Conservation (phyloP, 2,329 filamentous ascomycete genomes). For the Xylaria digitata region DNA sequence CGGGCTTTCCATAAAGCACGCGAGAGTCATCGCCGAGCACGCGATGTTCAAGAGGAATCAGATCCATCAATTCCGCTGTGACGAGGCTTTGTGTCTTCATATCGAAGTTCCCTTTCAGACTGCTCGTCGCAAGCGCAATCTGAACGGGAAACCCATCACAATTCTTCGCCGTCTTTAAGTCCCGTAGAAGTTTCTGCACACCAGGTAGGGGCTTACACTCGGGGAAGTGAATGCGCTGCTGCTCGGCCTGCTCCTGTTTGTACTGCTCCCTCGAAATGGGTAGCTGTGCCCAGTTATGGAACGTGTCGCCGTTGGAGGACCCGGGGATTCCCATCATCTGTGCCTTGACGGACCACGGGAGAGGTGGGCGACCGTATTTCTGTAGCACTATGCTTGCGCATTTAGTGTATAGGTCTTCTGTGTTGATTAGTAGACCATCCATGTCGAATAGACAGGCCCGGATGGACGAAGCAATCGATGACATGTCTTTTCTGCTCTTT, state of each 20-base stretch:
- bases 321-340: constrained; percentile 74
- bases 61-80: constrained; percentile 46
- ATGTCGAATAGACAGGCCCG: constrained; percentile 83
- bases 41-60: constrained; percentile 64
- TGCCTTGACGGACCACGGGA: constrained; percentile 80
- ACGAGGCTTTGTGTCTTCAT: constrained; percentile 64
- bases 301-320: constrained; percentile 43
- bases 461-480: constrained; percentile 59
- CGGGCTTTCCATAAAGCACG: constrained; percentile 74
- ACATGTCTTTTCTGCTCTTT: background rate
- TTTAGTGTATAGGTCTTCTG: constrained; percentile 76
- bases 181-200: constrained; percentile 65
- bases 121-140: constrained; percentile 75
- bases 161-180: constrained; percentile 51
- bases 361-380: constrained; percentile 67
- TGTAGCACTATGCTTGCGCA: constrained; percentile 74
- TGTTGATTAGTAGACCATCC: constrained; percentile 81
- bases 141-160: constrained; percentile 49
- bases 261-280: constrained; percentile 73
- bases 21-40: constrained; percentile 75
- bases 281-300: constrained; percentile 74
- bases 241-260: constrained; percentile 59
- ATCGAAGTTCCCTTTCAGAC: constrained; percentile 66
- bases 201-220: constrained; percentile 71
- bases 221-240: constrained; percentile 70